A percentile compares a stretch with the other conserved stretches of the same genome.
Evolutionary conservation across 1,284 basidiomycete genomes (phyloP).

Genomic region (Boletus smithii): DNA sequence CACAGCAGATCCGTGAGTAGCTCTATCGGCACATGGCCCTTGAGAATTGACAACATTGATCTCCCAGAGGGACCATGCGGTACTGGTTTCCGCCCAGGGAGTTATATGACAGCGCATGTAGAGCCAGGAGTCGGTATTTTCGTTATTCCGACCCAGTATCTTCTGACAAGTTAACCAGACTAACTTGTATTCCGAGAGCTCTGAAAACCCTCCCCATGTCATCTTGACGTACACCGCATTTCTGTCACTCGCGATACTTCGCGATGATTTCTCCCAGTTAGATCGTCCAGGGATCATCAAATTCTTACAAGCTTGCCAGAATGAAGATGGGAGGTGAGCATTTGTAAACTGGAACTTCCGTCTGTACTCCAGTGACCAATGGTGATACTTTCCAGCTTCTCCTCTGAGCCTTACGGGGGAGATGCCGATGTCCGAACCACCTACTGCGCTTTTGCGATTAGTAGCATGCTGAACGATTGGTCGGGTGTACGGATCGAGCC

Average conservation of each 20-base stretch:
- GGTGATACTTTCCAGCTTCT: constrained; percentile 54
- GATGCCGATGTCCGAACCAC: constrained; percentile 80
- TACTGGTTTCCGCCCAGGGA: constrained; percentile 75
- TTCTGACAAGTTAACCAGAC: constrained; percentile 21
- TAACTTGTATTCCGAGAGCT: constrained; percentile 38
- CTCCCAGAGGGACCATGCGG: constrained; percentile 47
- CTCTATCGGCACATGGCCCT: neutral
- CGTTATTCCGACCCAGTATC: constrained; percentile 4
- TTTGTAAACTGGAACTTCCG: neutral
- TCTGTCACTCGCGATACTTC: constrained; percentile 73
- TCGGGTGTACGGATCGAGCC: constrained; percentile 60
- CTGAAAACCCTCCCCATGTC: constrained; percentile 72
- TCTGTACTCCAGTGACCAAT: neutral
- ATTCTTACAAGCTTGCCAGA: constrained; percentile 72
- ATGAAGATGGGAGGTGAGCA: constrained; percentile 73
- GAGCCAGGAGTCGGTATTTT: constrained; percentile 7
- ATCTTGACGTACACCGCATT: constrained; percentile 92
- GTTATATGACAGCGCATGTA: constrained; percentile 51
- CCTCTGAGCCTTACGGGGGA: constrained; percentile 60
- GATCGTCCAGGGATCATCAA: constrained; percentile 59
- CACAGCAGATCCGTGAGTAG: constrained; percentile 64
- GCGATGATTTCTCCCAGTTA: constrained; percentile 72
- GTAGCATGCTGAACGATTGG: constrained; percentile 76
- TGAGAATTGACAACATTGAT: neutral
- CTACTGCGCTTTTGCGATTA: constrained; percentile 87